Conservation (phyloP, 2,329 filamentous ascomycete genomes). For the Leptosphaerulina australis region DNA sequence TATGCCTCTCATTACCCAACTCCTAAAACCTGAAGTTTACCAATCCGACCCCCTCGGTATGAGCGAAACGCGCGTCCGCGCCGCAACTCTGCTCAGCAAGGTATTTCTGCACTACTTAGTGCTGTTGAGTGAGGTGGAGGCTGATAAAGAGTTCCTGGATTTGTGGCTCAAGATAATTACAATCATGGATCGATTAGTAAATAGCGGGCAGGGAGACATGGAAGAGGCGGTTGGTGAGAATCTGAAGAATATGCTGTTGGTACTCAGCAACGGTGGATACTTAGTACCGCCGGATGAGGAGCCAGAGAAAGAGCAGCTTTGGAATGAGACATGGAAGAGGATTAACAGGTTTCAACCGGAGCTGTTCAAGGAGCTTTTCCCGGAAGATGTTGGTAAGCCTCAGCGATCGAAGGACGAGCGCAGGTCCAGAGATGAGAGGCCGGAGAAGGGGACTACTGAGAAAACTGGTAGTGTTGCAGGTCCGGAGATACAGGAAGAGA, state of each 20-base stretch:
- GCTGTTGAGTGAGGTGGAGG: slow-evolving; percentile 80
- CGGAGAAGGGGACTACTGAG: slow-evolving; percentile 16
- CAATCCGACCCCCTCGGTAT: slow-evolving; percentile 89
- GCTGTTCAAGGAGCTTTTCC: slow-evolving; percentile 65
- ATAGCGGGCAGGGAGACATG: slow-evolving; percentile 91
- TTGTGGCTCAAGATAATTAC: slow-evolving; percentile 92
- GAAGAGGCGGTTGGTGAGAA: slow-evolving; percentile 96
- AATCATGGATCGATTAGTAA: slow-evolving; percentile 95
- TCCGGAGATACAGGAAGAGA: slow-evolving; percentile 2
- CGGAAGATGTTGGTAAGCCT: slow-evolving; percentile 50
- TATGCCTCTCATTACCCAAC: slow-evolving; percentile 84
- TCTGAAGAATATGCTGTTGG: slow-evolving; percentile 92
- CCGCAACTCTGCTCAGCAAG: slow-evolving; percentile 88
- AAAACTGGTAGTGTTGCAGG: slow-evolving; percentile 10
- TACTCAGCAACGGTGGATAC: slow-evolving; percentile 90
- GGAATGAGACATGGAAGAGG: slow-evolving; percentile 66
- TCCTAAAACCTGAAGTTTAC: slow-evolving; percentile 94
- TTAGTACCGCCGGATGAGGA: slow-evolving; percentile 70
- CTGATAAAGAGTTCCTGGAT: slow-evolving; percentile 87
- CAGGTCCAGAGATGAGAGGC: slow-evolving; percentile 21
- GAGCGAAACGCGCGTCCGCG: slow-evolving; percentile 92
- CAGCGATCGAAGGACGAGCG: slow-evolving; percentile 29
- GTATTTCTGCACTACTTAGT: slow-evolving; percentile 95
- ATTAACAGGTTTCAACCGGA: slow-evolving; percentile 66
- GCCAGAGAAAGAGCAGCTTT: slow-evolving; percentile 59